These are phyloP conservation scores for Ceratocystis ficicola DNA, from an alignment of 2,329 filamentous ascomycete genomes.

Conservation along the genomic window DNA sequence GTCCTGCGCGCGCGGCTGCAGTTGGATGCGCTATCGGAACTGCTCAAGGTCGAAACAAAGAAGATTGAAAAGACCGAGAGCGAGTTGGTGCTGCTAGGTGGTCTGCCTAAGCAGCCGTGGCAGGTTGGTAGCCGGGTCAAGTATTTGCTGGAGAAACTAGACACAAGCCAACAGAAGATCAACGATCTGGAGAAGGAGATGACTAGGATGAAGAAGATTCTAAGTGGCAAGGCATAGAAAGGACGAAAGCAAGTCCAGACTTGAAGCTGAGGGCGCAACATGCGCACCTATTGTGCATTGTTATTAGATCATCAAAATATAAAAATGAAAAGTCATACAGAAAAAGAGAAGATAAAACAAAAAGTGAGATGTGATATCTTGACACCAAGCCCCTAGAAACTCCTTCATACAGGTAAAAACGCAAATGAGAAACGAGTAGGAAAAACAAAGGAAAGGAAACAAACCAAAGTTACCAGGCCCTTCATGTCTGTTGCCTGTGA, in stretches of 20 bases:
- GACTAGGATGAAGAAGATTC: conserved; percentile 52
- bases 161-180: conserved; percentile 62
- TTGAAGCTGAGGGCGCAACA: neutral
- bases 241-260: neutral
- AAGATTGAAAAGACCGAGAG: conserved; percentile 67
- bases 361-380: conserved; percentile 1
- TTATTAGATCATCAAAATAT: conserved; percentile 1
- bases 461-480: neutral
- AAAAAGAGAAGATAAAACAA: neutral
- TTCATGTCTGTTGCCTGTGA: neutral
- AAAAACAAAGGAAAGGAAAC: neutral
- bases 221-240: conserved; percentile 14
- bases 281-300: neutral
- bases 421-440: neutral
- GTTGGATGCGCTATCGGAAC: conserved; percentile 54
- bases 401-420: neutral
- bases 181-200: conserved; percentile 62
- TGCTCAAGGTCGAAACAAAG: conserved; percentile 58
- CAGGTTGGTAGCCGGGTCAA: conserved; percentile 54
- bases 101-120: conserved; percentile 55
- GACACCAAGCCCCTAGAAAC: conserved; percentile 6
- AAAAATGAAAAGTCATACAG: neutral
- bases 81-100: conserved; percentile 60
- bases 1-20: conserved; percentile 65
- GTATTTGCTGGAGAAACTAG: conserved; percentile 64